A percentile compares a stretch with the other conserved stretches of the same genome.
Conservation (phyloP, 257 asterid species). For the Solanum habrochaites region DNA sequence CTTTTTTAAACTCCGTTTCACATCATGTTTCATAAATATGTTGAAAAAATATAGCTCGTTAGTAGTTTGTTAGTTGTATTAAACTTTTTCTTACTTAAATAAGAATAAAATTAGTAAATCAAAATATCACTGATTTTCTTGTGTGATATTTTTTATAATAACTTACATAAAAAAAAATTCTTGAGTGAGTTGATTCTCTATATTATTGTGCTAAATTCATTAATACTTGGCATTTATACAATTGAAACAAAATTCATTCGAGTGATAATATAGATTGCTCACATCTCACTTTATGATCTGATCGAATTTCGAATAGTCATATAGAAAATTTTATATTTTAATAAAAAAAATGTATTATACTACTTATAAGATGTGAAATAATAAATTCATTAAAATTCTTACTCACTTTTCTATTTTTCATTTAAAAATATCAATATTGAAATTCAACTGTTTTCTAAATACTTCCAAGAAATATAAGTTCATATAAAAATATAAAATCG, state of each 20-base stretch:
- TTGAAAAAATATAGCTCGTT: too few relatives aligned
- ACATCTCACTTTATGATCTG: background rate
- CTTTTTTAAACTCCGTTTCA: too few relatives aligned
- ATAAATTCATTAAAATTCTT: background rate
- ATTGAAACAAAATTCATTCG: background rate
- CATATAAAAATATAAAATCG: rapidly evolving
- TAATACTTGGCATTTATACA: background rate
- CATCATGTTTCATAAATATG: too few relatives aligned
- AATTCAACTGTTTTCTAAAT: rapidly evolving
- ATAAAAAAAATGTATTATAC: background rate
- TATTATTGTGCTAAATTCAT: background rate
- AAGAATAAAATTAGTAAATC: background rate
- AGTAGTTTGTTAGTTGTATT: background rate
- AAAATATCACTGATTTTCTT: too few relatives aligned
- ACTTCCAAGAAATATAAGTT: too few relatives aligned
- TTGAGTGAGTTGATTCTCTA: background rate
- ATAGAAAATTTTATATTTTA: background rate
- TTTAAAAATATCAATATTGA: too few relatives aligned
- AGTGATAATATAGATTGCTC: background rate
- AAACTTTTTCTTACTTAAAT: too few relatives aligned
- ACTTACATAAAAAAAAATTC: background rate
- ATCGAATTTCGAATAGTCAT: background rate
- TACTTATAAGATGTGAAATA: background rate
- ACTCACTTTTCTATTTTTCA: too few relatives aligned
- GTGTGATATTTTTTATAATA: background rate